Base-by-base conservation (phyloP, 2,329 filamentous ascomycete genomes). In the Macroventuria anomochaeta region DNA sequence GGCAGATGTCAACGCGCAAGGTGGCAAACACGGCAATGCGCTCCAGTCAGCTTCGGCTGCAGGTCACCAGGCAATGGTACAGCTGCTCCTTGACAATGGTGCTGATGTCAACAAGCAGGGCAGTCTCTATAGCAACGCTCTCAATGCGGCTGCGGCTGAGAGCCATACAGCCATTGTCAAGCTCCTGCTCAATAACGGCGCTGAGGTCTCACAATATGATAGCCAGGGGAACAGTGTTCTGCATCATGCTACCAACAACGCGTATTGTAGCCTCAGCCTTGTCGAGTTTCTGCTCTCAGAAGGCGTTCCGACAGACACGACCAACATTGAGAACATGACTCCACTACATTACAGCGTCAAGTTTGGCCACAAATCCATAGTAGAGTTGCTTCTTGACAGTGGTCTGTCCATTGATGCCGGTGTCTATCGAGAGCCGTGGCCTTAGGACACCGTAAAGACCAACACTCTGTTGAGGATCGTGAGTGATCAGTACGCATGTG, bases 51-150 rank as follows among this genome's bases (percentile, higher is more conserved):
- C 31, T 33, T 33, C 31, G 13, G 6, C 7, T 12, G 13, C 5
- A 33, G 31, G 31, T 15, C 5, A 33, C 46, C 40, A 36, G 62
- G 18, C 31, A 58, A 20, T 68, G 7, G 66, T 70, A 1, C 46
- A 59, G 46, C 10, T 58, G n/a, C 47, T 65, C 23, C 44, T 46
- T 20, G 23, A 38, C 18, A 46, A 37, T 3, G 23, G 33, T 17
- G 43, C 43, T 34, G 13, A 21, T 20, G 43, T 46, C 1, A 46
- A 46, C 32, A 18, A n/a, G 15, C 15, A 37, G 26, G 43, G 43
- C n/a, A 18, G 26, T 11, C n/a, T 17, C 21, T 23, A 48, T 56
- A 25, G 48, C 46, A 28, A 23, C 23, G 37, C 13, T 15, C 37
- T 39, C 12, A 26, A 39, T n/a, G 38, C 23, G n/a, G 38, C 38